Evolutionary conservation across 495 filamentous ascomycete genomes (phyloP).

Genomic region (Podospora pseudoanserina): DNA sequence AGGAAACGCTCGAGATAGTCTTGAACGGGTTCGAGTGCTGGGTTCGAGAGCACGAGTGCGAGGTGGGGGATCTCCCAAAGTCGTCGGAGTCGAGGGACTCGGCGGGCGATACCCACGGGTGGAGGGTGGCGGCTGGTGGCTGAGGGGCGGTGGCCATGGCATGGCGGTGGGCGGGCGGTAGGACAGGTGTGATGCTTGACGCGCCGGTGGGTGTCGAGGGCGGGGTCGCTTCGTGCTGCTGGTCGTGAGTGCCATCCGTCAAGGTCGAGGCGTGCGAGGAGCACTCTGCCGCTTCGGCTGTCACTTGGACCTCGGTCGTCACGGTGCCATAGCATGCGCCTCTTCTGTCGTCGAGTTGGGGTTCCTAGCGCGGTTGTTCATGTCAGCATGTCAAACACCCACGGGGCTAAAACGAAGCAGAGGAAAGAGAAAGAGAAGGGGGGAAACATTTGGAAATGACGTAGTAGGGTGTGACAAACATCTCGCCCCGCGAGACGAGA

Average conservation of each 20-base stretch:
- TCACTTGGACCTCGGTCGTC: slow-evolving; percentile 37
- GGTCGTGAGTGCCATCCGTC: slow-evolving; percentile 10
- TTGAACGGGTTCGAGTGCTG: slow-evolving; percentile 17
- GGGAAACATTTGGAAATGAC: not conserved
- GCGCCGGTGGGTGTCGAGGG: slow-evolving; percentile 13
- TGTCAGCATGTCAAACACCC: not conserved
- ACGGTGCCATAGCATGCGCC: slow-evolving; percentile 31
- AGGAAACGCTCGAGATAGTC: slow-evolving; percentile 26
- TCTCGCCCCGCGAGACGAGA: not conserved
- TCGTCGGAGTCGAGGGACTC: slow-evolving; percentile 11
- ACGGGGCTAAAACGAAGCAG: not conserved
- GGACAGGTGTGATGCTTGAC: slow-evolving; percentile 14
- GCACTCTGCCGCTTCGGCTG: slow-evolving; percentile 20
- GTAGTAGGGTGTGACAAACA: slow-evolving; percentile 13
- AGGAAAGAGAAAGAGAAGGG: not conserved
- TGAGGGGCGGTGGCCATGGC: slow-evolving; percentile 1
- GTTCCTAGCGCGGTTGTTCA: not conserved
- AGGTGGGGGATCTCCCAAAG: slow-evolving; percentile 5
- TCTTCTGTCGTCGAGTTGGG: not conserved
- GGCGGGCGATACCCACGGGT: slow-evolving; percentile 19
- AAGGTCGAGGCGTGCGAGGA: slow-evolving; percentile 20
- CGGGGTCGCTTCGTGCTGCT: slow-evolving; percentile 2
- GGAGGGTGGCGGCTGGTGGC: slow-evolving; percentile 3
- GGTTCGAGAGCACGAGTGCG: not conserved
- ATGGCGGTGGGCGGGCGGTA: slow-evolving; percentile 1